Evolutionary conservation across 129 eudicot genomes (phyloP), one percentile per base, ranked within the genome.

Genomic region (Smallanthus sonchifolius): DNA sequence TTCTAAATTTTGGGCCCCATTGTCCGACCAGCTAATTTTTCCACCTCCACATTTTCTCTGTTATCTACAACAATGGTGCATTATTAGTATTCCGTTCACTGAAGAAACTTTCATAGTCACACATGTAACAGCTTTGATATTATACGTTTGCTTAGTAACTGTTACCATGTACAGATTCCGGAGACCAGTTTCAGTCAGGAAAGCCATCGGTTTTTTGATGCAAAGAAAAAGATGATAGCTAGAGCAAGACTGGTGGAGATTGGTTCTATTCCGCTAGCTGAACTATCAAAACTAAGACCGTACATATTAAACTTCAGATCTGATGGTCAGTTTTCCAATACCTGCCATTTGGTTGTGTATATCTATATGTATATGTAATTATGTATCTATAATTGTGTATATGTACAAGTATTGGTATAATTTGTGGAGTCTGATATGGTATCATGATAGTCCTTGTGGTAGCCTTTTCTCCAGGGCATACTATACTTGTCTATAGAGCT

Each of bases 281-380:
- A 88, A 75, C 86, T 94, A 52, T 87, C 85, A 47, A 91, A 88
- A 73, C 81, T 90, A 56, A 91, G 82, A 82, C 80, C 82, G 75
- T 91, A 77, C 76, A 66, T 87, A 13, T 61, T 94, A 37, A 83
- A 88, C 79, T 16, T 76, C 65, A 67, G 71, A 78, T 83, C 98
- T 48, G 77, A 91, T 70, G 97, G 97, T 91, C 28, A 81, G 96
- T 79, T 73, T 70, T 42, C 54, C 14, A 75, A 17, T 14, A 44
- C 47, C 3, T 51, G 36, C 47, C 28, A 52, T 54, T 52, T 72
- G 45, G 38, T 39, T 63, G 11, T 70, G 51, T 10, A 4, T 20
- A 30, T 15, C 5, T 57, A 10, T 28, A 30, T 36, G 62, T 47
- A 9, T 34, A 15, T 47, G 44, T n/a, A n/a, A n/a, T n/a, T n/a